phyloP scores from a whole-genome alignment of 257 asterid species.

The Ilex asprella region DNA sequence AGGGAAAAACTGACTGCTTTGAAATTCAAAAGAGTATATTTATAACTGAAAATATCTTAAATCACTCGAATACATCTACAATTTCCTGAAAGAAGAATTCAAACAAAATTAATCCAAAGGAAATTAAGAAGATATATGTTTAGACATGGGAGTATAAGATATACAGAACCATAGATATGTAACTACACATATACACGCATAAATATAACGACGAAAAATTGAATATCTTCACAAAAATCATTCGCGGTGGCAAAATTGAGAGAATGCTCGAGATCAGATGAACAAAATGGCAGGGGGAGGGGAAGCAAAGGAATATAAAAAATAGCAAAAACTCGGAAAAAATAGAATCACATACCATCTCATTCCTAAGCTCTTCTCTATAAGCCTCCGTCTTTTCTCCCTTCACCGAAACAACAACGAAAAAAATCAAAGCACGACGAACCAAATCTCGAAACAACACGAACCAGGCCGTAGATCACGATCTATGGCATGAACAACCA shows the following conservation, averaged over 20 bases:
- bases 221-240: neutral
- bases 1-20: no score
- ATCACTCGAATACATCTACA: no score
- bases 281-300: conserved; percentile 8
- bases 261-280: conserved; percentile 28
- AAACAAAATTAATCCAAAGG: no score
- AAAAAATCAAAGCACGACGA: conserved; percentile 4
- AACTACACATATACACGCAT: conserved; percentile 5
- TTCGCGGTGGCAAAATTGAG: conserved; percentile 11
- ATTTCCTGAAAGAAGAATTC: no score
- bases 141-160: no score
- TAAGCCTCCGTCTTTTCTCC: conserved; percentile 47
- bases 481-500: conserved; percentile 39
- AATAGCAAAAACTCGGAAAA: neutral
- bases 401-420: conserved; percentile 13
- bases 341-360: conserved; percentile 57
- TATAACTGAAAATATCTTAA: no score
- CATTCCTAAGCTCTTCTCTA: conserved; percentile 49
- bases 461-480: conserved; percentile 37
- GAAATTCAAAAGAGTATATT: no score
- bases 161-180: neutral
- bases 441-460: conserved; percentile 15
- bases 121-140: no score
- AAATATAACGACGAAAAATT: conserved; percentile 1
- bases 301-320: no score